These are phyloP conservation scores for Didymella arachidicola DNA, from an alignment of 2,329 filamentous ascomycete species.

Conservation along the genomic window DNA sequence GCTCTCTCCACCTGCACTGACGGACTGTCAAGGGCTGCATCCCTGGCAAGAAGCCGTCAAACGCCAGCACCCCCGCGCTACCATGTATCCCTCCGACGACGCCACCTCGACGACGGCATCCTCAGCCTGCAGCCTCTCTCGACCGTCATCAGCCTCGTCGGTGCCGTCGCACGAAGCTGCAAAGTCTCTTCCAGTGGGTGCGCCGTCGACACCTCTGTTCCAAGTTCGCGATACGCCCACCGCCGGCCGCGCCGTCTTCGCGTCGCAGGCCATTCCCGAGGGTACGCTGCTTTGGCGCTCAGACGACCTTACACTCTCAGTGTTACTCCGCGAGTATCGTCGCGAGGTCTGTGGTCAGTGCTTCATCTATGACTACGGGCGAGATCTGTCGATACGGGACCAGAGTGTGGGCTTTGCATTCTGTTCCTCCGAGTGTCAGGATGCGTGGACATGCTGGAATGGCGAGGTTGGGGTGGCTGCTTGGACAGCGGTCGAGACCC, in stretches of 20 bases:
- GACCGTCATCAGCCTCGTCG: conserved; percentile 26
- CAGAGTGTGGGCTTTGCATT: conserved; percentile 53
- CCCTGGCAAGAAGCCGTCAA: not conserved
- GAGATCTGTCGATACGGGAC: conserved; percentile 52
- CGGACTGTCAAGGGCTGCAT: not conserved
- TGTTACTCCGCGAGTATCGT: conserved; percentile 56
- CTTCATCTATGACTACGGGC: conserved; percentile 56
- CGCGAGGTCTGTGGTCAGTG: conserved; percentile 60
- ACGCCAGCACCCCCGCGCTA: not conserved
- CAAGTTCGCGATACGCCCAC: conserved; percentile 51
- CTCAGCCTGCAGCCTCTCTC: conserved; percentile 26
- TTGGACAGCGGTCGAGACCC: conserved; percentile 46
- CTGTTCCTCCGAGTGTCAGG: conserved; percentile 50
- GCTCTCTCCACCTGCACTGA: not conserved
- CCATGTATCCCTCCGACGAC: conserved; percentile 7
- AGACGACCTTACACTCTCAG: conserved; percentile 49
- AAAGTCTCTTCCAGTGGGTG: conserved; percentile 31
- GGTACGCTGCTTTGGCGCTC: conserved; percentile 50
- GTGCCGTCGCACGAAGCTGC: conserved; percentile 12
- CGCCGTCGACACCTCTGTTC: conserved; percentile 44
- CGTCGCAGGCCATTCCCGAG: conserved; percentile 44
- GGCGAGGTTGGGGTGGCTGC: conserved; percentile 42
- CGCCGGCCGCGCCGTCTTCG: conserved; percentile 57
- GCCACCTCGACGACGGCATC: conserved; percentile 23
- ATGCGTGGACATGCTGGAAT: conserved; percentile 44